Conservation (phyloP, 192 early-diverging fungal species). For the Coemansia sp. region DNA sequence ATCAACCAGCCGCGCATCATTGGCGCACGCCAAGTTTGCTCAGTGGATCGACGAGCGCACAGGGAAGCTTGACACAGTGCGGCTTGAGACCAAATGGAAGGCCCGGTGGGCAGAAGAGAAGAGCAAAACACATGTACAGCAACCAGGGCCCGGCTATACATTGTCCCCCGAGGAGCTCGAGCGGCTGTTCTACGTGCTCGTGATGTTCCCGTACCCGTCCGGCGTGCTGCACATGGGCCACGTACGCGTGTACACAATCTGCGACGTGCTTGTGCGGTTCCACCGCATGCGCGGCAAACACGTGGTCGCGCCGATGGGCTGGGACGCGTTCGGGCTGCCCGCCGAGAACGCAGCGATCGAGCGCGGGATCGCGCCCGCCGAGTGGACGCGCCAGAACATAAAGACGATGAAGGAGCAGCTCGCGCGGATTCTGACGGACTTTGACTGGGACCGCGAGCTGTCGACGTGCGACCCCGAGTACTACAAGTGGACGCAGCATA, state of each 20-base stretch:
- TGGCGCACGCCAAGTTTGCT: constrained; percentile 10
- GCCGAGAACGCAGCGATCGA: constrained; percentile 97
- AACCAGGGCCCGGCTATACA: neutral
- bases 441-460: constrained; percentile 93
- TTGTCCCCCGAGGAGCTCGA: constrained; percentile 32
- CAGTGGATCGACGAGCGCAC: constrained; percentile 37
- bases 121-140: no score
- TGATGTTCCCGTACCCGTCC: constrained; percentile 97
- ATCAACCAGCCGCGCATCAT: neutral
- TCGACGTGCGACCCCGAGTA: constrained; percentile 84
- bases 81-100: constrained; percentile 66
- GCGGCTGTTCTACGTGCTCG: constrained; percentile 75
- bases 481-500: constrained; percentile 92
- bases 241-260: constrained; percentile 93
- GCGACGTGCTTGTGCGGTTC: constrained; percentile 80
- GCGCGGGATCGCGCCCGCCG: constrained; percentile 67
- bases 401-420: constrained; percentile 79
- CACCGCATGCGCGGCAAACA: constrained; percentile 69
- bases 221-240: constrained; percentile 95
- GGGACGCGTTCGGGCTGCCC: constrained; percentile 98
- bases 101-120: constrained; percentile 39
- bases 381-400: constrained; percentile 88
- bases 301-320: constrained; percentile 92
- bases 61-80: constrained; percentile 52
- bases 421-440: constrained; percentile 67